Evolutionary conservation across 2,329 filamentous ascomycete species (phyloP).

Genomic region (Colletotrichum sp.): DNA sequence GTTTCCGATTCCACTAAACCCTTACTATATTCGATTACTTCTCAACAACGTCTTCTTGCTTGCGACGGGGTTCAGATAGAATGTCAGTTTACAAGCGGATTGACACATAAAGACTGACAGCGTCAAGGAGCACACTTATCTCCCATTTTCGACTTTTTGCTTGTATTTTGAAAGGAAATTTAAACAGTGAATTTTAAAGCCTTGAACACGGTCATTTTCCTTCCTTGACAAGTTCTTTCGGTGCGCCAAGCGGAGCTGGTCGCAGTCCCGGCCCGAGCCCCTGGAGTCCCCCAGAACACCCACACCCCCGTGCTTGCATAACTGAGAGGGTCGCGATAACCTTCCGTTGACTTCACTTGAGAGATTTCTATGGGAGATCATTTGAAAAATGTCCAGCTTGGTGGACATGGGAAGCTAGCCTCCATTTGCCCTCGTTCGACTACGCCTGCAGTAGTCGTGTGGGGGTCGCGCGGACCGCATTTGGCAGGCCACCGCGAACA

Average conservation of each 20-base stretch:
- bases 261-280: not conserved
- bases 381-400: not conserved
- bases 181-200: no score
- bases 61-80: no score
- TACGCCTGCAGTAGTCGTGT: not conserved
- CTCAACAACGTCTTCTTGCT: no score
- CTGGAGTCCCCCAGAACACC: not conserved
- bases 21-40: rapidly evolving
- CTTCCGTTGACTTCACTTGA: not conserved
- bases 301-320: not conserved
- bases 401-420: not conserved
- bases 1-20: not conserved
- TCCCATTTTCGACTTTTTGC: no score
- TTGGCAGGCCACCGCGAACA: not conserved
- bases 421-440: not conserved
- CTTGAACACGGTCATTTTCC: no score
- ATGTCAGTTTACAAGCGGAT: no score
- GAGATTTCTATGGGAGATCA: not conserved
- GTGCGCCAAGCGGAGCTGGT: not conserved
- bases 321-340: not conserved
- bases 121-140: no score
- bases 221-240: not conserved
- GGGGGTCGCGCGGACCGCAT: not conserved
- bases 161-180: no score
- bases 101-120: no score